A percentile compares a stretch with the other conserved stretches of the same genome.
phyloP scores from a whole-genome alignment of 495 filamentous ascomycete species.

The Corynascus novoguineensis region DNA sequence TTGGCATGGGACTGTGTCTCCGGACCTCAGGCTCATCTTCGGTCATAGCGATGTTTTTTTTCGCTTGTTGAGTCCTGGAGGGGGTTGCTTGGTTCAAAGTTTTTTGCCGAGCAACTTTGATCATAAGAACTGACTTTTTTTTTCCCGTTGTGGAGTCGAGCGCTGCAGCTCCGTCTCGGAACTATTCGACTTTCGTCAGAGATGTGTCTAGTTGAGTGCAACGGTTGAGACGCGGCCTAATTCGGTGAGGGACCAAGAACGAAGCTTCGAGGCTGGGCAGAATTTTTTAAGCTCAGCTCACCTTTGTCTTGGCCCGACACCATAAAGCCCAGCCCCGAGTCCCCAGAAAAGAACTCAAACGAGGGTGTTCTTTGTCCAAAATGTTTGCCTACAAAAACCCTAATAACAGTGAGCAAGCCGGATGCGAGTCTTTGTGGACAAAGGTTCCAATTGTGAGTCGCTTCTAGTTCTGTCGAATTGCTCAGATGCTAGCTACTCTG shows the following conservation, averaged over 20 bases:
- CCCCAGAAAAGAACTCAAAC: background rate
- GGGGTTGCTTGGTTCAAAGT: background rate
- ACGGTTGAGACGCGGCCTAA: background rate
- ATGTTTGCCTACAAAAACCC: background rate
- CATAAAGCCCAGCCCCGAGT: background rate
- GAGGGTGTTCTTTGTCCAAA: background rate
- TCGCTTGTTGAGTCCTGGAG: background rate
- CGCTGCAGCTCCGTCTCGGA: too few species aligned
- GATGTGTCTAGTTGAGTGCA: background rate
- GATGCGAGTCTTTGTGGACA: background rate
- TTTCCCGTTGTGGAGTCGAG: too few species aligned
- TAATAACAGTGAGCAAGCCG: background rate
- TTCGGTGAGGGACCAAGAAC: too few species aligned
- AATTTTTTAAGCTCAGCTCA: background rate
- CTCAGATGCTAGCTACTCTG: too few species aligned
- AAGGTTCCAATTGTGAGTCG: too few species aligned
- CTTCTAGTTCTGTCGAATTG: too few species aligned
- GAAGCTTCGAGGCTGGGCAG: background rate
- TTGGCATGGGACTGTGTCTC: slow-evolving; percentile 21
- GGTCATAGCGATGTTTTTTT: background rate
- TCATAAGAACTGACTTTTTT: too few species aligned
- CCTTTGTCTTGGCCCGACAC: background rate
- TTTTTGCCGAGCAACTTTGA: background rate
- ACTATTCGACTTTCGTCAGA: background rate
- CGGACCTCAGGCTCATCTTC: slow-evolving; percentile 19